phyloP scores from a whole-genome alignment of 331 rosid genomes.

The Quercus phellos region DNA sequence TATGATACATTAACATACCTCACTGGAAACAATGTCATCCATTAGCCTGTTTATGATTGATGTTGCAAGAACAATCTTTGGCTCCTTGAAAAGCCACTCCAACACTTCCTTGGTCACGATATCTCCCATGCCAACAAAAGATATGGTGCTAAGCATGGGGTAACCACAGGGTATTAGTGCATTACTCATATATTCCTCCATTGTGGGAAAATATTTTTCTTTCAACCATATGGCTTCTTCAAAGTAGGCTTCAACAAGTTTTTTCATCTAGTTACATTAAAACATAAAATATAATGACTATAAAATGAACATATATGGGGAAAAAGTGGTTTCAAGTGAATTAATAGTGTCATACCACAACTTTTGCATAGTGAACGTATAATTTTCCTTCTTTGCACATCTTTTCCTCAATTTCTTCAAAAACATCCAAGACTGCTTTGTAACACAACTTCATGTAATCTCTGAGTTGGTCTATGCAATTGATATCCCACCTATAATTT shows the following conservation, averaged over 20 bases:
- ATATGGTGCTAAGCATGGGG: background rate
- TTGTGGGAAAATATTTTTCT: slow-evolving; percentile 4
- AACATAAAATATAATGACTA: too few relatives aligned
- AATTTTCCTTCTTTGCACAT: slow-evolving; percentile 9
- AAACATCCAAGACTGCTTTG: slow-evolving; percentile 8
- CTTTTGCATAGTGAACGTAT: slow-evolving; percentile 18
- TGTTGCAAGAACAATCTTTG: slow-evolving; percentile 12
- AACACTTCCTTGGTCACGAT: slow-evolving; percentile 15
- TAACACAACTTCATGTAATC: slow-evolving; percentile 38
- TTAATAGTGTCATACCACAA: slow-evolving; percentile 18
- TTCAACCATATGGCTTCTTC: slow-evolving; percentile 37
- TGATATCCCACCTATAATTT: slow-evolving; percentile 38
- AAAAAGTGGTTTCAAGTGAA: background rate
- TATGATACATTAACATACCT: slow-evolving; percentile 7
- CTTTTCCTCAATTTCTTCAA: slow-evolving; percentile 20
- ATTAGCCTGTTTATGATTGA: slow-evolving; percentile 16
- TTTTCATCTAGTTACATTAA: slow-evolving; percentile 20
- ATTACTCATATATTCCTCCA: slow-evolving; percentile 21
- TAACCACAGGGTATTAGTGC: background rate
- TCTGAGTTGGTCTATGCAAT: slow-evolving; percentile 20
- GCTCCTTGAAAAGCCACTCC: slow-evolving; percentile 10
- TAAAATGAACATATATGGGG: background rate
- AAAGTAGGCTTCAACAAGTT: slow-evolving; percentile 1
- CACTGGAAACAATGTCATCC: slow-evolving; percentile 22
- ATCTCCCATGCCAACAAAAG: slow-evolving; percentile 14